A percentile compares a stretch with the other conserved stretches of the same genome.
phyloP scores from a whole-genome alignment of 306 rosid genomes.

The Biancaea sappan region DNA sequence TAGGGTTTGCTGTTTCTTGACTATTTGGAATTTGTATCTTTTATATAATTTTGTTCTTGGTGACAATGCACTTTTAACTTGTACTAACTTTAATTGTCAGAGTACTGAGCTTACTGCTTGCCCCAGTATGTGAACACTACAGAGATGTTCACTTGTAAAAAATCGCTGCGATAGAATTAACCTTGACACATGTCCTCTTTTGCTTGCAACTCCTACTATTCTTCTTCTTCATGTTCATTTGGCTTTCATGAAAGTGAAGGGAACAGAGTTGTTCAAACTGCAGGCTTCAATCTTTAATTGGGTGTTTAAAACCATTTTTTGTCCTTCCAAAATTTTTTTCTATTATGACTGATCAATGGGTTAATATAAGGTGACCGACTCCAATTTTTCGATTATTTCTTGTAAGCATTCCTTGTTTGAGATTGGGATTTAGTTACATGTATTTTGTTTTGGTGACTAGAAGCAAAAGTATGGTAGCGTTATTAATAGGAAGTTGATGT shows the following conservation, averaged over 20 bases:
- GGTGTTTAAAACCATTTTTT: constrained; percentile 5
- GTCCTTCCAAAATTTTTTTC: background rate
- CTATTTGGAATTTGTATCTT: background rate
- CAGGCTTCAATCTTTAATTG: background rate
- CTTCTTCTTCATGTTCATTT: background rate
- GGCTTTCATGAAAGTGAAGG: constrained; percentile 1
- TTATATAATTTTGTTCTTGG: background rate
- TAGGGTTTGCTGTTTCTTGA: too few species aligned
- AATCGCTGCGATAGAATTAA: background rate
- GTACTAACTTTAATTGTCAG: background rate
- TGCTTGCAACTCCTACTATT: background rate
- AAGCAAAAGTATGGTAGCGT: background rate
- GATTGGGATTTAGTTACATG: background rate
- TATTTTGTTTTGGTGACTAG: background rate
- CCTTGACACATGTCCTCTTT: background rate
- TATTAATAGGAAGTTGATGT: background rate
- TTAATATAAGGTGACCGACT: background rate
- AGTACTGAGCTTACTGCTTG: background rate
- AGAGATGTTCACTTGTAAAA: background rate
- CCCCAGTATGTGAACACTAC: background rate
- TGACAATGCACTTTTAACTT: background rate
- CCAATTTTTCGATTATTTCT: background rate
- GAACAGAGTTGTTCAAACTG: background rate
- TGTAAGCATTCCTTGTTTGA: background rate
- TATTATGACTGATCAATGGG: background rate